Evolutionary conservation across 352 stramenopile genomes (phyloP), one percentile per base, ranked within the genome.

Genomic region (Phytophthora kernoviae): DNA sequence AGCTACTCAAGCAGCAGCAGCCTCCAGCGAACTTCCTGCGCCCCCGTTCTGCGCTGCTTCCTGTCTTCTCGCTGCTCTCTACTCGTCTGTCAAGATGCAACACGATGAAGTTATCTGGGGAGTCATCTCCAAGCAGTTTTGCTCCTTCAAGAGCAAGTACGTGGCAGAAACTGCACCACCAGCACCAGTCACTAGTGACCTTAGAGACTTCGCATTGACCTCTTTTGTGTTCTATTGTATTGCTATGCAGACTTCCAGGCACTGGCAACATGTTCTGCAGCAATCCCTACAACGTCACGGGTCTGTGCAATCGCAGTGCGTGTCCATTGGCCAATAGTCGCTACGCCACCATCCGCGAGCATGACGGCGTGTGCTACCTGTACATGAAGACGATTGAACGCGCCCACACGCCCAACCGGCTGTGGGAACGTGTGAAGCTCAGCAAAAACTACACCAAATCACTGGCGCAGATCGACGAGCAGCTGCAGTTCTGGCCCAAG

Each of bases 351-450:
- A 93, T 99, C 59, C 90, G 96, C 32, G 97, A 99, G 81, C 87
- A 99, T 60, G 89, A 99, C 37, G 97, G 97, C 41, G 81, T 97
- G 37, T 96, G 83, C 75, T 97, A 86, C 65, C 70, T 99, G 24
- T 99, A 98, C 76, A 98, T 99, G 79, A 99, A 99, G 83, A 99
- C 96, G 3, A 98, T 99, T 40, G 98, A 99, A 79, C 83, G 98
- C 58, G 97, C 98, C 20, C 98, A 99, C 78, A 97, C 94, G 60
- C 98, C 98, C 12, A 99, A 98, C 72, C 97, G 98, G 40, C 72
- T 99, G 14, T 99, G 98, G 98, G 97, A 99, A 78, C 98, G 98
- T 43, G 94, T 99, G 37, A 96, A 98, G 68, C 87, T 99, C 5
- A 97, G 89, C 36, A 91, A 94, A 45, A 99, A 99, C 78, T 99